Conservation (phyloP, 305 asterid genomes). For the Andrographis paniculata region DNA sequence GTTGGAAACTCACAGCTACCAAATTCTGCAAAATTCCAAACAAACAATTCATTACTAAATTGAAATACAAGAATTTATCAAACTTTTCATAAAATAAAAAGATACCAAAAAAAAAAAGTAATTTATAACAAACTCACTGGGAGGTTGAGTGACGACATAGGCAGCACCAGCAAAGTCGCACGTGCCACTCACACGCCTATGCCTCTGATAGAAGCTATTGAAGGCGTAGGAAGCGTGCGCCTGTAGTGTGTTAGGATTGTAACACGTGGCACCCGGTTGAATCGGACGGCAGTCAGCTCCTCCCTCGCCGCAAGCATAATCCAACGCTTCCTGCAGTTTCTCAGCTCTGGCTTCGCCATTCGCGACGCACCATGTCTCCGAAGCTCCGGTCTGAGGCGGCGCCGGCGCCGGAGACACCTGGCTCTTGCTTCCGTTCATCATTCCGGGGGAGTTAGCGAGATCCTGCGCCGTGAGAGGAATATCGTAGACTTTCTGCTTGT, state of each 20-base stretch:
- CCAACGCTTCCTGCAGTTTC: conserved; percentile 38
- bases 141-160: conserved; percentile 47
- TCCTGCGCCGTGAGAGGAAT: conserved; percentile 26
- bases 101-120: neutral
- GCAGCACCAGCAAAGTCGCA: conserved; percentile 56
- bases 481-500: conserved; percentile 40
- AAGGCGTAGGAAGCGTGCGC: conserved; percentile 65
- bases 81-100: neutral
- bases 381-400: conserved; percentile 14
- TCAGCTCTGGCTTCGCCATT: conserved; percentile 24
- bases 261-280: conserved; percentile 45
- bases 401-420: conserved; percentile 17
- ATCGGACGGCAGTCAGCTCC: conserved; percentile 66
- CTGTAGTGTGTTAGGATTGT: conserved; percentile 33
- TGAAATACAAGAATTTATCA: neutral
- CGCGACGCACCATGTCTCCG: conserved; percentile 80
- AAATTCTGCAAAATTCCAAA: conserved; percentile 30
- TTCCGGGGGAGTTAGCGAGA: conserved; percentile 6
- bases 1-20: conserved; percentile 40
- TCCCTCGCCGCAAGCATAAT: conserved; percentile 61
- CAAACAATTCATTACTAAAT: neutral
- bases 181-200: conserved; percentile 35
- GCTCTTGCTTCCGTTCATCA: conserved; percentile 24
- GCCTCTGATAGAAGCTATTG: conserved; percentile 58
- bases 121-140: conserved; percentile 31